Conservation (phyloP, 768 basidiomycete species). For the Grammothele lineata region DNA sequence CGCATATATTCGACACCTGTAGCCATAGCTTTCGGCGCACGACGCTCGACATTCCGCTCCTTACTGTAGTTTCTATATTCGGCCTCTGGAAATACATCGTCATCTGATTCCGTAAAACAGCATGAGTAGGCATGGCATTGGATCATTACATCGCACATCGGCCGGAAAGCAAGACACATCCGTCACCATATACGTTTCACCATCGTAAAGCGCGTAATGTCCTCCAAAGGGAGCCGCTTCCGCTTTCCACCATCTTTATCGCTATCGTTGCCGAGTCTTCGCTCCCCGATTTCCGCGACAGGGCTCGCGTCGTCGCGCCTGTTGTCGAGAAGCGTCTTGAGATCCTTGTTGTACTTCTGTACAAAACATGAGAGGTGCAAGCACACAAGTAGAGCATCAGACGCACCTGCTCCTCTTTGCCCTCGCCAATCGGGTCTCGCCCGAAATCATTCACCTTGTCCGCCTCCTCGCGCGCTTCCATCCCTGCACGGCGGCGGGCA, state of each 20-base stretch:
- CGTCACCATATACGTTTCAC: slow-evolving; percentile 81
- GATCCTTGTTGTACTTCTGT: slow-evolving; percentile 78
- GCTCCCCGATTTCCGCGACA: slow-evolving; percentile 72
- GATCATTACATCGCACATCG: no score
- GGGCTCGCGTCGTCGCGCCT: slow-evolving; percentile 61
- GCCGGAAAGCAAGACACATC: neutral
- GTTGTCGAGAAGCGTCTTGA: slow-evolving; percentile 69
- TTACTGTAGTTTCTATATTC: no score
- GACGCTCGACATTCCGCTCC: no score
- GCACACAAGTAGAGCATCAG: neutral
- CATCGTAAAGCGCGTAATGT: slow-evolving; percentile 94
- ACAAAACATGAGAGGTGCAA: neutral
- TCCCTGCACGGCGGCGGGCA: slow-evolving; percentile 62
- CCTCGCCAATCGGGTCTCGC: slow-evolving; percentile 88
- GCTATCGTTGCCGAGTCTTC: slow-evolving; percentile 14
- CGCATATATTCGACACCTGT: no score
- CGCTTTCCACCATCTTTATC: slow-evolving; percentile 37
- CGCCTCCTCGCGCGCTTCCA: slow-evolving; percentile 70
- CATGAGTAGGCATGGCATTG: no score
- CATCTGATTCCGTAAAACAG: no score
- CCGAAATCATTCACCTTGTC: slow-evolving; percentile 86
- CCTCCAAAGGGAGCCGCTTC: slow-evolving; percentile 73
- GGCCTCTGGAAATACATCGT: no score
- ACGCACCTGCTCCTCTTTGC: slow-evolving; percentile 76
- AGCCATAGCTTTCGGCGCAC: no score